Evolutionary conservation across 2,329 filamentous ascomycete genomes (phyloP).

Genomic region (Penicillium digitatum): DNA sequence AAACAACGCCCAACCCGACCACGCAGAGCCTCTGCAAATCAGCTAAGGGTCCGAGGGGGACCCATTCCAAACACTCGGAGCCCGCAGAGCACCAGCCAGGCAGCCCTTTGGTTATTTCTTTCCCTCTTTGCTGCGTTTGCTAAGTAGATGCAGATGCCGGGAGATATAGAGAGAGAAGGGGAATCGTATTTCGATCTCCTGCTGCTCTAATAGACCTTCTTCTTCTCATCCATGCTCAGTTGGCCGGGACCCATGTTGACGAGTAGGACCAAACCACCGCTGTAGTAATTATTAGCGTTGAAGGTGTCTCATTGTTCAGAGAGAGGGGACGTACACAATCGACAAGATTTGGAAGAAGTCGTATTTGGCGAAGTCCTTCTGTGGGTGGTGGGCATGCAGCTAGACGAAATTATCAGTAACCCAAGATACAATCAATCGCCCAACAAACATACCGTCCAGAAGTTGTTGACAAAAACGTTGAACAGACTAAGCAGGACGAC

Average conservation of each 20-base stretch:
- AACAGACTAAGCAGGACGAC: conserved; percentile 95
- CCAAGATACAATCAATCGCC: not conserved
- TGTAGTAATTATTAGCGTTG: conserved; percentile 26
- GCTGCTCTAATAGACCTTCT: conserved; percentile 84
- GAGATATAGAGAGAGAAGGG: conserved; percentile 13
- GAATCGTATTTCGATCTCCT: conserved; percentile 2
- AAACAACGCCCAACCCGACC: conserved; percentile 3
- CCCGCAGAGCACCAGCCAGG: conserved; percentile 3
- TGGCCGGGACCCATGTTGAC: conserved; percentile 98
- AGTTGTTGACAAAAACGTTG: conserved; percentile 98
- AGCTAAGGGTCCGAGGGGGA: not conserved
- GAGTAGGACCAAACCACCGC: conserved; percentile 85
- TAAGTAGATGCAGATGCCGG: conserved; percentile 4
- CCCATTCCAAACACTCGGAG: not conserved
- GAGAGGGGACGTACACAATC: conserved; percentile 66
- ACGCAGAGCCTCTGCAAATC: not conserved
- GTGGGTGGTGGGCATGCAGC: conserved; percentile 96
- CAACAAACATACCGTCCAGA: conserved; percentile 84
- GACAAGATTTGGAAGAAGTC: conserved; percentile 99
- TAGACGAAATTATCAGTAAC: conserved; percentile 39
- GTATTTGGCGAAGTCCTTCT: conserved; percentile 99
- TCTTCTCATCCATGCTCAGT: conserved; percentile 99
- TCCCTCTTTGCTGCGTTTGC: conserved; percentile 37
- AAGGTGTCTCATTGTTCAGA: not conserved
- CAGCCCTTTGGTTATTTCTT: not conserved